Conservation (phyloP, 73 alveolate genomes). For the Tetrahymena thermophila region DNA sequence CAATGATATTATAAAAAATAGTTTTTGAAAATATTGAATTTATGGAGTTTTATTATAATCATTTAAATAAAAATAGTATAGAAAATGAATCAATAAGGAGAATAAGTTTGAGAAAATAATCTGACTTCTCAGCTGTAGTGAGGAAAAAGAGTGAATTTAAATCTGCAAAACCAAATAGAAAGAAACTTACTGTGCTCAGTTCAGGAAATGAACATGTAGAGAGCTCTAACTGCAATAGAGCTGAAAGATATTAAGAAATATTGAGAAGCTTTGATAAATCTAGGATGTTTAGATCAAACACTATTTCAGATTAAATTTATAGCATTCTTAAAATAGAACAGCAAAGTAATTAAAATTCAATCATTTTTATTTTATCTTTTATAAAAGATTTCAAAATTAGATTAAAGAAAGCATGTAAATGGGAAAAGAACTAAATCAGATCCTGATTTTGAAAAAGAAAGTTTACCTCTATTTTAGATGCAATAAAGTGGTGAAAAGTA, state of each 20-base stretch:
- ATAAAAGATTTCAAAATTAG: neutral
- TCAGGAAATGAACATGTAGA: neutral
- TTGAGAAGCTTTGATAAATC: neutral
- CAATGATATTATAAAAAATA: too few relatives aligned
- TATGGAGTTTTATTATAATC: neutral
- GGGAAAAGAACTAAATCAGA: neutral
- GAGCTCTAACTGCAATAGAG: neutral
- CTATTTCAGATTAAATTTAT: neutral
- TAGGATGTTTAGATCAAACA: neutral
- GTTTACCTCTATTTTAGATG: neutral
- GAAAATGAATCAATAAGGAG: neutral
- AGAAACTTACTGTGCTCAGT: neutral
- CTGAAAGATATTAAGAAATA: neutral
- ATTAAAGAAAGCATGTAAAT: neutral
- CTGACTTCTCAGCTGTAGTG: neutral
- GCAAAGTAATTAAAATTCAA: neutral
- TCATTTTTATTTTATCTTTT: neutral
- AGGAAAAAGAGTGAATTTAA: neutral
- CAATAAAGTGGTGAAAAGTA: neutral
- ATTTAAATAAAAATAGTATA: neutral
- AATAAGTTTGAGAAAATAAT: neutral
- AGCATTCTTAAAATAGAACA: neutral
- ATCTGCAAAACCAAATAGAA: neutral
- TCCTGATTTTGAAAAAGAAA: neutral
- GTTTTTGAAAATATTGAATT: too few relatives aligned